Evolutionary conservation across 2,329 filamentous ascomycete species (phyloP).

Genomic region (Aspergillus brunneoviolaceus): DNA sequence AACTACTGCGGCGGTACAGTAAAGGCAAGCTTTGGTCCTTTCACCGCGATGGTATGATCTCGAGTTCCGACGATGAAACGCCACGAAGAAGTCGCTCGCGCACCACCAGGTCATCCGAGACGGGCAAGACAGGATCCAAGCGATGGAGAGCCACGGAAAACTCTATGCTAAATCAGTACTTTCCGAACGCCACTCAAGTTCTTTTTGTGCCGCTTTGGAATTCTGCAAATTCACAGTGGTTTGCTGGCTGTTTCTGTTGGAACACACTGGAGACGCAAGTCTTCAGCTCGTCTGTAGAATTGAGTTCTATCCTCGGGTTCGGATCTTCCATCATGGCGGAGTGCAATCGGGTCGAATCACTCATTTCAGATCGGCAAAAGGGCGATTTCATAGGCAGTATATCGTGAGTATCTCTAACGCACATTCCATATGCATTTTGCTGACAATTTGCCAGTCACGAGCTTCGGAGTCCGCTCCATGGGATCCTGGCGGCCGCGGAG

Average conservation of each 20-base stretch:
- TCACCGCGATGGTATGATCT: constrained; percentile 44
- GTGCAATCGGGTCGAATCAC: constrained; percentile 43
- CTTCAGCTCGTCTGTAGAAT: constrained; percentile 38
- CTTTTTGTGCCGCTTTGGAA: constrained; percentile 56
- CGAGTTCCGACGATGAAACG: constrained; percentile 47
- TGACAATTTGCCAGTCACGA: constrained; percentile 32
- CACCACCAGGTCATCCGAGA: constrained; percentile 16
- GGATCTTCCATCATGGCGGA: constrained; percentile 46
- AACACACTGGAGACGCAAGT: constrained; percentile 38
- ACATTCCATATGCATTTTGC: not conserved
- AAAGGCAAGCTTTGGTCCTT: constrained; percentile 52
- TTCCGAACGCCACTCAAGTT: constrained; percentile 49
- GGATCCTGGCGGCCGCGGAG: constrained; percentile 44
- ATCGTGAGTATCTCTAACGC: constrained; percentile 23
- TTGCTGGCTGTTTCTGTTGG: constrained; percentile 49
- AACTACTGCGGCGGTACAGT: constrained; percentile 46
- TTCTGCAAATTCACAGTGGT: constrained; percentile 48
- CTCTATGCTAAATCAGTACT: constrained; percentile 43
- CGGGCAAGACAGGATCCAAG: constrained; percentile 24
- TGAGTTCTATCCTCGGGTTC: constrained; percentile 44
- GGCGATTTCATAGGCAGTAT: constrained; percentile 47
- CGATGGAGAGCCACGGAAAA: constrained; percentile 39
- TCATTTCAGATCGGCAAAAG: constrained; percentile 45
- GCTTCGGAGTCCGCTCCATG: constrained; percentile 44
- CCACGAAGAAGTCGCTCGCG: constrained; percentile 16